Evolutionary conservation across 345 rosid species (phyloP), one percentile per base, ranked within the genome.

Genomic region (Aethionema arabicum): DNA sequence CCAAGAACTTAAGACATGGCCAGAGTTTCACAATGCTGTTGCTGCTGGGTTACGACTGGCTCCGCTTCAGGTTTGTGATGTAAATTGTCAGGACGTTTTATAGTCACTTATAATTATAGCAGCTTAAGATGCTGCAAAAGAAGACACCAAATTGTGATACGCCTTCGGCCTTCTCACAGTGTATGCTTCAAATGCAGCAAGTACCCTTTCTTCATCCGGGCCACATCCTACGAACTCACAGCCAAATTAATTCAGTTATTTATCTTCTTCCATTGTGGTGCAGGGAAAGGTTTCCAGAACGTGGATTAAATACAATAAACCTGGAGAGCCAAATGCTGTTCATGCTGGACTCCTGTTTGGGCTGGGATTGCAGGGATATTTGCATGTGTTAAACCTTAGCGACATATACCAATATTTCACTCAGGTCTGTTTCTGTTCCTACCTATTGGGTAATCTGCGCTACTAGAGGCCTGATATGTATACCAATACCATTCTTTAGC

Each of bases 1-100:
- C 44, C 97, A 89, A 82, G 98, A 92, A 77, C 86, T 92, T 60
- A 89, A 79, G 75, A 80, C 95, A 32, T 92, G 97, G 97, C 93
- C 98, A n/a, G 97, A 92, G 79, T 92, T 92, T 82, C 97, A 89
- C 72, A 92, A 92, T 78, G 96, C 97, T 72, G 97, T 89, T 74
- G 98, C 97, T 61, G 91, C 98, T 69, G 98, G 97, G 68, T 77
- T 92, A 59, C 80, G 90, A 68, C 81, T 92, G 79, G 86, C 97
- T 13, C 97, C 98, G 6, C 78, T 87, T 75, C 98, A 92, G 95
- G 98, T 92, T 60, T 68, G 61, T 36, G 61, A 58, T 42, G 37
- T 75, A 53, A 53, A 48, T 72, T 58, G 42, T 63, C 44, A 35
- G 52, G 55, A 35, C 15, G 11, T 56, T 32, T 68, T 57, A 32